phyloP scores from a whole-genome alignment of 805 yeast genomes.

The Schwanniomyces occidentalis region DNA sequence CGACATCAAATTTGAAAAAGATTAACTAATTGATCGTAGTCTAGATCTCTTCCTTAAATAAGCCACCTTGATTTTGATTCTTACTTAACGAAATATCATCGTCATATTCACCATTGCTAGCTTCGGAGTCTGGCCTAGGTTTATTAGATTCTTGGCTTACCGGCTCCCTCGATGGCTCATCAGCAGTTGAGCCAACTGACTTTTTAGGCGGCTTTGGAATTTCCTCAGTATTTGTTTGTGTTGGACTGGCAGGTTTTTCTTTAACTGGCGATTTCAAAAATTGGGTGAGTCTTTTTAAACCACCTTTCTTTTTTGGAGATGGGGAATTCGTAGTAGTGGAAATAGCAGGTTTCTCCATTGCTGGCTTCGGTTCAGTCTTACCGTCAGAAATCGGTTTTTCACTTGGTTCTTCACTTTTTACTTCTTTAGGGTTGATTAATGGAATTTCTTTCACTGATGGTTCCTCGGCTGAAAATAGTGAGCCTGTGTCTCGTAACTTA shows the following conservation, averaged over 20 bases:
- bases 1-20: not conserved
- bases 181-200: slow-evolving; percentile 3
- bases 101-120: slow-evolving; percentile 17
- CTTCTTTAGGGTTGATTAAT: slow-evolving; percentile 8
- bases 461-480: slow-evolving; percentile 37
- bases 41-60: slow-evolving; percentile 44
- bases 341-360: slow-evolving; percentile 1
- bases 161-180: slow-evolving; percentile 1
- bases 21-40: not conserved
- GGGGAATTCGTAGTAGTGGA: slow-evolving; percentile 8
- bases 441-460: slow-evolving; percentile 16
- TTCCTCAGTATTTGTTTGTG: not conserved
- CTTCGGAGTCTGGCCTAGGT: slow-evolving; percentile 3
- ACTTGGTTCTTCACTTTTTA: slow-evolving; percentile 10
- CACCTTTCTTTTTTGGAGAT: slow-evolving; percentile 11
- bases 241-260: slow-evolving; percentile 2
- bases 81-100: slow-evolving; percentile 32
- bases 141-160: slow-evolving; percentile 1
- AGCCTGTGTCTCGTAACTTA: slow-evolving; percentile 38
- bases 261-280: slow-evolving; percentile 11
- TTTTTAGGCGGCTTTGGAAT: slow-evolving; percentile 3
- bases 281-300: slow-evolving; percentile 21
- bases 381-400: slow-evolving; percentile 7
- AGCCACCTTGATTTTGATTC: slow-evolving; percentile 32
- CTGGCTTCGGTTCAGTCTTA: slow-evolving; percentile 4